Evolutionary conservation across 1,284 basidiomycete genomes (phyloP).

Genomic region (Caloboletus inedulis): DNA sequence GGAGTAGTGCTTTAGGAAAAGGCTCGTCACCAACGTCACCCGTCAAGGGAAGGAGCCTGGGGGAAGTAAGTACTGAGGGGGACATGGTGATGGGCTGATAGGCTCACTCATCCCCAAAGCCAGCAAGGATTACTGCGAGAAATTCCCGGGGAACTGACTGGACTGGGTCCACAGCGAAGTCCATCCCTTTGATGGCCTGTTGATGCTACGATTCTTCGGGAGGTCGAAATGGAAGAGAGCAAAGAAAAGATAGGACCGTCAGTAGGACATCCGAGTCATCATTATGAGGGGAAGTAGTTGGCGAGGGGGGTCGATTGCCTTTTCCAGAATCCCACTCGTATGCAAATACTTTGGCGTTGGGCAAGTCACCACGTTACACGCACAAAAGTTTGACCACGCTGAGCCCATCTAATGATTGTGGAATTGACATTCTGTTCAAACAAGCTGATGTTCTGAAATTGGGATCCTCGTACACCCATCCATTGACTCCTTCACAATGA

Average conservation of each 20-base stretch:
- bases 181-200: slow-evolving; percentile 43
- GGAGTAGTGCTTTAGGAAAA: slow-evolving; percentile 81
- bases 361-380: too few relatives aligned
- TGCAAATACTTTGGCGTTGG: neutral
- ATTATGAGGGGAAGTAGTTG: neutral
- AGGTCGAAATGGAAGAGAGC: neutral
- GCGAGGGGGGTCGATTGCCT: slow-evolving; percentile 15
- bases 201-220: neutral
- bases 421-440: neutral
- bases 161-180: slow-evolving; percentile 55
- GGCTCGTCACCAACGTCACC: slow-evolving; percentile 71
- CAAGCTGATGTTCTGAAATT: neutral
- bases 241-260: neutral
- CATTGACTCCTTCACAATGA: neutral
- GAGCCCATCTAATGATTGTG: neutral
- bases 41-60: slow-evolving; percentile 69
- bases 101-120: slow-evolving; percentile 81
- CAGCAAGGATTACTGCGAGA: slow-evolving; percentile 79
- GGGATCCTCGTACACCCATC: neutral
- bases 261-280: slow-evolving; percentile 5
- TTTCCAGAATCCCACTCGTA: slow-evolving; percentile 25
- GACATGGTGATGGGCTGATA: neutral
- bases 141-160: slow-evolving; percentile 65
- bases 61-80: slow-evolving; percentile 13
- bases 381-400: neutral